phyloP scores from a whole-genome alignment of 495 filamentous ascomycete species.

The Lentithecium fluviatile region DNA sequence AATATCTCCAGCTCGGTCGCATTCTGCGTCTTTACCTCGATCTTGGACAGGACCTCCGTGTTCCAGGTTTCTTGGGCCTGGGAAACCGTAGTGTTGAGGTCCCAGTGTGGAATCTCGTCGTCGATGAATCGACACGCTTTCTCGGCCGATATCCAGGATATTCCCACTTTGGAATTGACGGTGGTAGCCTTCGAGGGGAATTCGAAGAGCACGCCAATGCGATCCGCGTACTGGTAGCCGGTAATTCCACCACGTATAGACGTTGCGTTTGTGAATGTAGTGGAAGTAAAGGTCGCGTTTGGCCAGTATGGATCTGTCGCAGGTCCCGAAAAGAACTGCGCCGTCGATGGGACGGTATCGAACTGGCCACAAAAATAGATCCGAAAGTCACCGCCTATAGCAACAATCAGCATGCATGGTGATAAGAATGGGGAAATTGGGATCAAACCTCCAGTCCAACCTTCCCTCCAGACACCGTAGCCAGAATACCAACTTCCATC shows the following conservation, averaged over 20 bases:
- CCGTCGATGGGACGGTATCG: constrained; percentile 26
- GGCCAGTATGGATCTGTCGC: background rate
- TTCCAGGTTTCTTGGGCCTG: constrained; percentile 34
- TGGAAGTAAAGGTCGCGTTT: no score
- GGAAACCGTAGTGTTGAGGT: constrained; percentile 30
- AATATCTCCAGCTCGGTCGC: no score
- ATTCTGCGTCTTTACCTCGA: no score
- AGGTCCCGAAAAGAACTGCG: constrained; percentile 29
- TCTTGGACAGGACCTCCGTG: constrained; percentile 29
- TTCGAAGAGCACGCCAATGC: constrained; percentile 32
- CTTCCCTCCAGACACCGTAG: constrained; percentile 19
- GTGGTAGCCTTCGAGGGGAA: constrained; percentile 31
- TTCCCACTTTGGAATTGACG: constrained; percentile 43
- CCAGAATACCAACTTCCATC: constrained; percentile 32
- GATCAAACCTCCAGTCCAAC: constrained; percentile 20
- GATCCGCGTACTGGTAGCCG: background rate
- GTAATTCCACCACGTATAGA: constrained; percentile 6
- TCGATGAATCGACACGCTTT: constrained; percentile 36
- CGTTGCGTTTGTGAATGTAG: constrained; percentile 19
- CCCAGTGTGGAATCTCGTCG: constrained; percentile 30
- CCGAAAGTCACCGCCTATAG: constrained; percentile 24
- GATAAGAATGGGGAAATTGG: background rate
- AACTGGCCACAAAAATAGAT: constrained; percentile 39
- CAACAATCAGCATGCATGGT: background rate
- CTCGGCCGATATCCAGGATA: constrained; percentile 33